phyloP scores from a whole-genome alignment of 345 rosid genomes.

The Citrus cavaleriei region DNA sequence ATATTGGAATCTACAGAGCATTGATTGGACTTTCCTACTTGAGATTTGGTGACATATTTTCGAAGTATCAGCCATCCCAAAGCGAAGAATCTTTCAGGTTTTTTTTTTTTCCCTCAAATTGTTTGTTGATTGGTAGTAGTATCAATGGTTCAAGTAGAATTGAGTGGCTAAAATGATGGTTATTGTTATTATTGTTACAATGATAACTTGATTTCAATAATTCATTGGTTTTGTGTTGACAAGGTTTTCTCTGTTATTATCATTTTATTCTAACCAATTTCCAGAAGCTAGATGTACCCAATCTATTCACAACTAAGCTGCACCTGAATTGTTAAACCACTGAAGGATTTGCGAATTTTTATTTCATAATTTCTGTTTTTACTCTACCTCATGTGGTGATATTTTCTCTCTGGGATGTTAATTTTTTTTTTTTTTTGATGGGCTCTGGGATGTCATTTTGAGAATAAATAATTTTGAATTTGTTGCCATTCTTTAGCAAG shows the following conservation, averaged over 20 bases:
- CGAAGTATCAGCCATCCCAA: constrained; percentile 74
- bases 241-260: not conserved
- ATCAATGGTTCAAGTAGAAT: not conserved
- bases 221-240: not conserved
- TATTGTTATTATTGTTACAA: not conserved
- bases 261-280: not conserved
- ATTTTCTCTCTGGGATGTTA: not conserved
- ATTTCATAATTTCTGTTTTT: no score
- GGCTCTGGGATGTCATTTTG: not conserved
- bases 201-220: not conserved
- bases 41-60: constrained; percentile 94
- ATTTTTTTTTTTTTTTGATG: no score
- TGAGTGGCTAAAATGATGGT: not conserved
- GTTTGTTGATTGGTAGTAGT: not conserved
- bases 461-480: not conserved
- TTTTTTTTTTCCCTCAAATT: not conserved
- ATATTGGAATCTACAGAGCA: constrained; percentile 49
- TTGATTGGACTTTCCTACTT: constrained; percentile 69
- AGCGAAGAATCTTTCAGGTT: constrained; percentile 72
- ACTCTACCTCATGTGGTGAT: not conserved
- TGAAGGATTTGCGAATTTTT: no score
- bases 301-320: not conserved
- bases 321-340: no score
- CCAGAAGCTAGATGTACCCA: not conserved
- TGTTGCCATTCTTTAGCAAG: not conserved